These are phyloP conservation scores for Irpex rosettiformis DNA, from an alignment of 1,284 basidiomycete species.

Conservation along the genomic window DNA sequence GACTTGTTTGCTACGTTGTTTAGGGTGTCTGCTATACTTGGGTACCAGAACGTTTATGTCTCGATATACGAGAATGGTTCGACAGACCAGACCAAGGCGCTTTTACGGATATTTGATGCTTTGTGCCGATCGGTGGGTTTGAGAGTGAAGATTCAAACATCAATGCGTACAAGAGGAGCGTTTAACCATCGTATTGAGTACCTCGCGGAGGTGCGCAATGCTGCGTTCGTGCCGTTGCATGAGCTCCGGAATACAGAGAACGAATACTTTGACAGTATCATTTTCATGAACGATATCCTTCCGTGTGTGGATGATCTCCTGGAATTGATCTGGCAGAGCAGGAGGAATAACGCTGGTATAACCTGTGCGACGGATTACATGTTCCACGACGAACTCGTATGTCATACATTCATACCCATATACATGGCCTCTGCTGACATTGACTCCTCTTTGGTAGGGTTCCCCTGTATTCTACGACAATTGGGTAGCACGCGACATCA, in stretches of 20 bases:
- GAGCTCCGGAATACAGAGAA: constrained; percentile 87
- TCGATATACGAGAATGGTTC: constrained; percentile 98
- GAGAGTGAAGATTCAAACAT: constrained; percentile 87
- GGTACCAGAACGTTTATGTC: constrained; percentile 94
- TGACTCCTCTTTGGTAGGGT: constrained; percentile 33
- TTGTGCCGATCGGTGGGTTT: constrained; percentile 85
- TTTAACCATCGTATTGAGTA: constrained; percentile 99
- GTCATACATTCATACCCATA: constrained; percentile 24
- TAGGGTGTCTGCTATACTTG: constrained; percentile 82
- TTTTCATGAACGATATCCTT: constrained; percentile 98
- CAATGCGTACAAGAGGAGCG: constrained; percentile 86
- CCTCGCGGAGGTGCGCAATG: constrained; percentile 93
- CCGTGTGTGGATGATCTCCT: constrained; percentile 94
- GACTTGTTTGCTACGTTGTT: constrained; percentile 96
- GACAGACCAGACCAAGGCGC: constrained; percentile 92
- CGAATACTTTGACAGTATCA: constrained; percentile 90
- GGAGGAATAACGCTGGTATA: constrained; percentile 91
- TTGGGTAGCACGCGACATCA: constrained; percentile 96
- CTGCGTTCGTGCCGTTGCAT: constrained; percentile 89
- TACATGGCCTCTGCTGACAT: constrained; percentile 2
- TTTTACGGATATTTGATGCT: constrained; percentile 89
- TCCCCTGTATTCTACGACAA: constrained; percentile 96
- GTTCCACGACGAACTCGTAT: constrained; percentile 90
- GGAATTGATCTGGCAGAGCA: constrained; percentile 92
- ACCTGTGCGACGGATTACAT: constrained; percentile 97